A percentile compares a stretch with the other conserved stretches of the same genome.
These are phyloP conservation scores for Jimgerdemannia flammicorona DNA, from an alignment of 192 early-diverging fungal genomes.

Conservation along the genomic window DNA sequence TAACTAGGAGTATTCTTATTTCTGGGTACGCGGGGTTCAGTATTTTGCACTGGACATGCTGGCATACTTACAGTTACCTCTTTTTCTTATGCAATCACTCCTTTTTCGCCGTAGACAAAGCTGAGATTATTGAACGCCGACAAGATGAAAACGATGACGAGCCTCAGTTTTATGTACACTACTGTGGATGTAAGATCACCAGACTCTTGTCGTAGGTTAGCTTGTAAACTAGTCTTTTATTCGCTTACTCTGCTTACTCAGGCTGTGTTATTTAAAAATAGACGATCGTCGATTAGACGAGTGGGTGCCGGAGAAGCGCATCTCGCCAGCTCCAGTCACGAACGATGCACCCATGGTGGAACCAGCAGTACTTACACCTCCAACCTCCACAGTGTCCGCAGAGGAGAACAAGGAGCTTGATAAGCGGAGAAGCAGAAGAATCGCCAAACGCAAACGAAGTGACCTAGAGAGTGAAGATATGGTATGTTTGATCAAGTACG, in stretches of 20 bases:
- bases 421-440: neutral
- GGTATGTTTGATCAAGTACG: neutral
- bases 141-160: neutral
- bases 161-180: slow-evolving; percentile 2
- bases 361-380: neutral
- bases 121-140: neutral
- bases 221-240: too few relatives aligned
- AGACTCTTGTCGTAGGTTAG: too few relatives aligned
- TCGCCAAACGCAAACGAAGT: neutral
- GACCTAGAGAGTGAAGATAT: neutral
- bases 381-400: neutral
- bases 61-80: neutral
- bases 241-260: neutral
- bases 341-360: neutral
- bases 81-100: neutral
- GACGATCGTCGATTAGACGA: slow-evolving; percentile 1
- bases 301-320: neutral
- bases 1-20: neutral
- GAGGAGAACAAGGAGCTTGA: neutral
- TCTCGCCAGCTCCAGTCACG: neutral
- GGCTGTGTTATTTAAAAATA: neutral
- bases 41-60: neutral
- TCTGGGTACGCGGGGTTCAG: neutral
- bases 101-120: neutral
- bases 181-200: slow-evolving; percentile 1